A percentile compares a stretch with the other conserved stretches of the same genome.
Conservation (phyloP, 441 rosid genomes). For the Syzygium syzygioides region DNA sequence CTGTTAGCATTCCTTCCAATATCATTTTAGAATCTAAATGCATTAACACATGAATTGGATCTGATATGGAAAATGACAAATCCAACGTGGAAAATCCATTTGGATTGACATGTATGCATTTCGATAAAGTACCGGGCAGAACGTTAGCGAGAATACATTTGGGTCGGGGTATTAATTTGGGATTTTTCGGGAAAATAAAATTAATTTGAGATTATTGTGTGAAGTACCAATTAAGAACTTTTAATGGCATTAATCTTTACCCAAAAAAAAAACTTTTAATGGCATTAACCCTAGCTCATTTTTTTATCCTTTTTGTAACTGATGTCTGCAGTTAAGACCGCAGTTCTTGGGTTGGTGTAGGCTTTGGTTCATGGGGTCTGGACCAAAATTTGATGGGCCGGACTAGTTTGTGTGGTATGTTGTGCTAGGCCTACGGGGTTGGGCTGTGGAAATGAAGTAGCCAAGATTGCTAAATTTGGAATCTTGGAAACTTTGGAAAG, state of each 20-base stretch:
- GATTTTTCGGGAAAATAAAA: background rate
- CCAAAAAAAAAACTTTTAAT: background rate
- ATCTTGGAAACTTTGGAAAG: background rate
- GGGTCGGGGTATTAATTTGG: rapidly evolving
- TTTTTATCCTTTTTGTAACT: background rate
- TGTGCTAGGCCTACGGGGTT: background rate
- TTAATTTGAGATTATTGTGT: background rate
- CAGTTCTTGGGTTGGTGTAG: background rate
- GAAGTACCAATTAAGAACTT: background rate
- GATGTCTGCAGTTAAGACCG: background rate
- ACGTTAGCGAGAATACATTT: background rate
- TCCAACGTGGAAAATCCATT: background rate
- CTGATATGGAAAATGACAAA: background rate
- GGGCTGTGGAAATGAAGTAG: background rate
- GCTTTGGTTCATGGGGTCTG: background rate
- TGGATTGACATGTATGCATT: background rate
- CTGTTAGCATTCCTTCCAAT: too few species aligned
- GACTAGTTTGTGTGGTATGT: background rate
- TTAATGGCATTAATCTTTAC: too few species aligned
- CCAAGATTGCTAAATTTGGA: background rate
- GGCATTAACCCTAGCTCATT: background rate
- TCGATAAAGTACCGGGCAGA: rapidly evolving
- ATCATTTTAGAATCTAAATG: background rate
- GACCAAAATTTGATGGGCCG: background rate
- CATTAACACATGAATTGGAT: background rate